Evolutionary conservation across 1,139 yeast genomes (phyloP).

Genomic region (Torulaspora pretoriensis): DNA sequence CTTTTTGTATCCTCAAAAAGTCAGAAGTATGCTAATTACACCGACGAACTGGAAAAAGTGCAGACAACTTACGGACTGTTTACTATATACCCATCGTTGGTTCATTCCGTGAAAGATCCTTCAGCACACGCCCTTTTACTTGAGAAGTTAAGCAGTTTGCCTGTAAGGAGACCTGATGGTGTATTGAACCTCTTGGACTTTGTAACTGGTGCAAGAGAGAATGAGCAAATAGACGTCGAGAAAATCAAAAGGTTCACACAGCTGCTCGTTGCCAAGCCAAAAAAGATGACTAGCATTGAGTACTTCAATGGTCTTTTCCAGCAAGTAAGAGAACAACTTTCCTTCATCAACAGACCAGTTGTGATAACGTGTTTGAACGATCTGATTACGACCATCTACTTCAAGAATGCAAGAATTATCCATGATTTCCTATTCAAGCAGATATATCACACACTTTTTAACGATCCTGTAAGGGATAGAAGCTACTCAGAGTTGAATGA

Average conservation of each 20-base stretch:
- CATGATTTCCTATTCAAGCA: conserved; percentile 54
- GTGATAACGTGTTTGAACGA: conserved; percentile 57
- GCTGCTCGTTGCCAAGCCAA: conserved; percentile 61
- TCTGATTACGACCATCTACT: conserved; percentile 51
- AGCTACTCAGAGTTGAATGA: conserved; percentile 54
- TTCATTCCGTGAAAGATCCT: conserved; percentile 43
- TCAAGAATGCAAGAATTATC: conserved; percentile 49
- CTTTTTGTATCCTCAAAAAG: conserved; percentile 33
- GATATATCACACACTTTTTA: conserved; percentile 44
- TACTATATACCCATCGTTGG: conserved; percentile 50
- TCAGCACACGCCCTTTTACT: conserved; percentile 46
- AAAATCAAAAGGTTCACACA: conserved; percentile 63
- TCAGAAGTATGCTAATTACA: conserved; percentile 7
- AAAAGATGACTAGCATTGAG: conserved; percentile 41
- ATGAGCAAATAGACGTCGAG: conserved; percentile 57
- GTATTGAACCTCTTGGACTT: conserved; percentile 69
- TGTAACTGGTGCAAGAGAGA: conserved; percentile 69
- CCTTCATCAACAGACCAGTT: conserved; percentile 58
- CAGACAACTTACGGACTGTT: conserved; percentile 62
- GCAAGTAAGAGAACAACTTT: conserved; percentile 56
- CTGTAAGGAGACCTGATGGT: conserved; percentile 61
- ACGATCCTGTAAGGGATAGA: conserved; percentile 35
- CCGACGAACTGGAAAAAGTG: conserved; percentile 37
- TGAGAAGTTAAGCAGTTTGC: conserved; percentile 48
- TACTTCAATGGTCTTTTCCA: conserved; percentile 56